Evolutionary conservation across 192 early-diverging fungal genomes (phyloP).

Genomic region (Entophlyctis luteolus): DNA sequence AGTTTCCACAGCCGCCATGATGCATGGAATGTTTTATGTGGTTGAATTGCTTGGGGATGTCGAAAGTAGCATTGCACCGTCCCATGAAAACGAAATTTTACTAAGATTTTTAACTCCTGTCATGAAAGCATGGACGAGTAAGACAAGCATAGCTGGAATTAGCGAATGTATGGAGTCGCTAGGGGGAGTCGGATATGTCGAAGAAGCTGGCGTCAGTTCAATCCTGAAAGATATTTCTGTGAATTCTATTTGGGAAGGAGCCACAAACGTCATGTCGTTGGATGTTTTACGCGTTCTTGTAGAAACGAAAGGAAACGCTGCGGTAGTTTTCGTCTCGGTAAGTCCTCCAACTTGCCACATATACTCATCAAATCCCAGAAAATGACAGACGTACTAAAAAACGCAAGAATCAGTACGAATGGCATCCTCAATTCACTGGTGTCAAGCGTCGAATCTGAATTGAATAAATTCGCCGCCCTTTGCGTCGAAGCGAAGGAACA

Average conservation of each 20-base stretch:
- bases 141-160: conserved; percentile 44
- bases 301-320: conserved; percentile 45
- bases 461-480: background rate
- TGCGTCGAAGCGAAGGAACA: background rate
- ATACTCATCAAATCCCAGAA: background rate
- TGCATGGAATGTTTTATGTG: conserved; percentile 55
- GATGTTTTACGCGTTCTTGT: conserved; percentile 40
- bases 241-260: conserved; percentile 76
- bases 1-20: conserved; percentile 44
- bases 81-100: conserved; percentile 34
- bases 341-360: background rate
- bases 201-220: conserved; percentile 60
- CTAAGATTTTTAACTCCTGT: conserved; percentile 68
- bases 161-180: conserved; percentile 63
- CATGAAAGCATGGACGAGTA: conserved; percentile 56
- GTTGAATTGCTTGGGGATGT: conserved; percentile 55
- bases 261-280: conserved; percentile 62
- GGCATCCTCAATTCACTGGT: background rate
- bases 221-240: conserved; percentile 60
- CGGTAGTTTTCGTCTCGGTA: conserved; percentile 42
- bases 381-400: background rate
- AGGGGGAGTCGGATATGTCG: conserved; percentile 75
- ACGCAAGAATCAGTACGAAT: background rate
- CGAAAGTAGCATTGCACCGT: background rate
- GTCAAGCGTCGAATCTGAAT: background rate